Base-by-base conservation (phyloP, 1,284 basidiomycete species). In the Cryptococcus sp. region DNA sequence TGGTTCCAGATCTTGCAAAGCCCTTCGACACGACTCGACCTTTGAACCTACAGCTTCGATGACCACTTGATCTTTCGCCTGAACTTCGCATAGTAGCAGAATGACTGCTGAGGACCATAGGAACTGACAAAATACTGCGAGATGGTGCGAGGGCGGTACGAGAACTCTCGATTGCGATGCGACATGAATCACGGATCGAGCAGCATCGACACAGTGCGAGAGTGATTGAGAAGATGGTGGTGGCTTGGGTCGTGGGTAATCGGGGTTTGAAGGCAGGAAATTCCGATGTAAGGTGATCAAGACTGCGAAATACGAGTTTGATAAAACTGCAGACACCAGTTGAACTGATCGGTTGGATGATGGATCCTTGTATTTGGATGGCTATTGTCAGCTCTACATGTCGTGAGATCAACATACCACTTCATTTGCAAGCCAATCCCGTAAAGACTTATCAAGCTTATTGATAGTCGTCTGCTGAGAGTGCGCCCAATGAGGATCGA, bases 121-220 rank as follows among this genome's bases (percentile, higher is more conserved):
- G 63, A 90, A 88, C 66, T 92, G 90, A 52, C 91, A 88, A 78
- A 89, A 91, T 71, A 92, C 89, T 1, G 89, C 88, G 34, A 92
- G 80, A 69, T 91, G 88, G 66, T 92, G 90, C 13, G 88, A 89
- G 4, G 87, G 82, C 3, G 90, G 88, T 1, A 92, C 86, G 45
- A 87, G 83, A 61, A 87, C 84, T 67, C 84, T 87, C 74, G 90
- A 86, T 14, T 88, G 87, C 37, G 88, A 85, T 1, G 89, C 89
- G 46, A 92, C 81, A 49, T 85, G 83, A 59, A 92, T 89, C 72
- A 69, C 67, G 7, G 72, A 73, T 2, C 72, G 65, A 37, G 72
- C 72, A 4, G 70, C 70, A 22, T 72, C 72, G 45, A 73, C 69
- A 47, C 69, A 71, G 50, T 66, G 63, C 4, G 70, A 61, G 3